Percentiles rank a stretch among this genome's conserved stretches.
phyloP scores from a whole-genome alignment of 257 asterid species.

The Lavandula angustifolia region DNA sequence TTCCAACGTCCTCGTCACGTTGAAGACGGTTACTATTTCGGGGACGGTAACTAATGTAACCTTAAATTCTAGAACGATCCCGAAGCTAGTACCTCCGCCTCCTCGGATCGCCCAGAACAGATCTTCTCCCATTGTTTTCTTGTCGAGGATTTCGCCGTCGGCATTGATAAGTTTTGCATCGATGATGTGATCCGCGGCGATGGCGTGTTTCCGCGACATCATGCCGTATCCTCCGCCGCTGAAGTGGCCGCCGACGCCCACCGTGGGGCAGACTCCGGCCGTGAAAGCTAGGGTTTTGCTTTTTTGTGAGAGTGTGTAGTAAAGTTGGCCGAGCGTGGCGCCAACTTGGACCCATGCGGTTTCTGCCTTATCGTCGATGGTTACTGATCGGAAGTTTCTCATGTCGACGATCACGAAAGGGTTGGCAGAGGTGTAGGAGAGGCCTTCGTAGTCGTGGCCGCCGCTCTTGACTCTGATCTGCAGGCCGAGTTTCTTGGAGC shows the following conservation, averaged over 20 bases:
- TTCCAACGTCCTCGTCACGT: slow-evolving; percentile 34
- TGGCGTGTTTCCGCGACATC: slow-evolving; percentile 35
- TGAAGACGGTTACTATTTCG: slow-evolving; percentile 38
- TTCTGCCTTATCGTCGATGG: slow-evolving; percentile 23
- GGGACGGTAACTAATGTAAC: slow-evolving; percentile 39
- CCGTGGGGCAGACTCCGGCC: slow-evolving; percentile 49
- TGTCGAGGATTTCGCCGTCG: slow-evolving; percentile 35
- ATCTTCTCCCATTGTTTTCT: slow-evolving; percentile 53
- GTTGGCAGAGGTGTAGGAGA: slow-evolving; percentile 33
- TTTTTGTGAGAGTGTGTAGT: slow-evolving; percentile 28
- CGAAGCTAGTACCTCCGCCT: slow-evolving; percentile 53
- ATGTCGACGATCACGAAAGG: slow-evolving; percentile 45
- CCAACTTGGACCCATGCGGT: slow-evolving; percentile 54
- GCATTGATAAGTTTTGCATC: slow-evolving; percentile 43
- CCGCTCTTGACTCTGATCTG: slow-evolving; percentile 47
- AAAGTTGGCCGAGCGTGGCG: slow-evolving; percentile 45
- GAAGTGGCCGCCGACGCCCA: slow-evolving; percentile 56
- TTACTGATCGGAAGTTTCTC: slow-evolving; percentile 36
- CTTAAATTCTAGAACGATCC: slow-evolving; percentile 43
- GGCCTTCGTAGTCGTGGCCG: slow-evolving; percentile 55
- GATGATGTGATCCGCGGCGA: slow-evolving; percentile 42
- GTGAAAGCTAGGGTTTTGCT: slow-evolving; percentile 38
- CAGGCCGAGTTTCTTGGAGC: slow-evolving; percentile 35
- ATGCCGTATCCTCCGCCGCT: slow-evolving; percentile 53
- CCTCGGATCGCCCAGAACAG: slow-evolving; percentile 60